Conservation (phyloP, 495 filamentous ascomycete species). For the Neurospora sublineolata region DNA sequence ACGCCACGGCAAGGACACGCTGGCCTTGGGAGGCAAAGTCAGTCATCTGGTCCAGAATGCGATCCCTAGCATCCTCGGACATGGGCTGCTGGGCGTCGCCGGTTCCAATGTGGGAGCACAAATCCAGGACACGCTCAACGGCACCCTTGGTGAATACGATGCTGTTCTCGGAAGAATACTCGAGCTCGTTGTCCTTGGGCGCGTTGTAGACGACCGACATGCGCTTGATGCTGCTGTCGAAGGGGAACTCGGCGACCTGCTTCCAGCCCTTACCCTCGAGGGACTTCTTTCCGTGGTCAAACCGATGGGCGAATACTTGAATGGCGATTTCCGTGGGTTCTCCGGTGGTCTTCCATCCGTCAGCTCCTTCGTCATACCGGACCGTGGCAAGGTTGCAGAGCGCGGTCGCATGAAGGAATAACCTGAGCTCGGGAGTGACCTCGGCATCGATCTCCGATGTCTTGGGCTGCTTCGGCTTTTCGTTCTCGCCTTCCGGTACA, state of each 20-base stretch:
- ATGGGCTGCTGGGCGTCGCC: constrained; percentile 39
- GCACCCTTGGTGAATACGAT: constrained; percentile 71
- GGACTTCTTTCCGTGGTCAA: constrained; percentile 46
- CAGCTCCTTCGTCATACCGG: constrained; percentile 40
- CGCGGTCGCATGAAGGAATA: constrained; percentile 57
- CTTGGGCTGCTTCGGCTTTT: constrained; percentile 9
- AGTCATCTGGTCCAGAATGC: constrained; percentile 53
- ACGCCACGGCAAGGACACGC: constrained; percentile 66
- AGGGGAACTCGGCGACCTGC: constrained; percentile 64
- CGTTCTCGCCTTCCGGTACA: constrained; percentile 34
- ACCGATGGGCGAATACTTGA: constrained; percentile 66
- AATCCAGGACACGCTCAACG: constrained; percentile 64
- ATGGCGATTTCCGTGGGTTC: constrained; percentile 80
- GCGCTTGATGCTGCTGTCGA: constrained; percentile 70
- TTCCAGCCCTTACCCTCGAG: constrained; percentile 45
- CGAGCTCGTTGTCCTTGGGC: constrained; percentile 17
- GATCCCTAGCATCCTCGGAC: constrained; percentile 47
- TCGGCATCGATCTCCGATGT: constrained; percentile 16
- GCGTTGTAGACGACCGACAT: constrained; percentile 66
- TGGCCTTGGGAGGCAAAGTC: constrained; percentile 64
- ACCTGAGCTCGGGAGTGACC: constrained; percentile 40
- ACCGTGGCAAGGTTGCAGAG: constrained; percentile 71
- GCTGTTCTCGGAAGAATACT: constrained; percentile 22
- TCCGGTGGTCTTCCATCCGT: constrained; percentile 61
- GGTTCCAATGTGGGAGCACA: constrained; percentile 50